Evolutionary conservation across 2,329 filamentous ascomycete species (phyloP).

Genomic region (Ophidiomyces ophidiicola): DNA sequence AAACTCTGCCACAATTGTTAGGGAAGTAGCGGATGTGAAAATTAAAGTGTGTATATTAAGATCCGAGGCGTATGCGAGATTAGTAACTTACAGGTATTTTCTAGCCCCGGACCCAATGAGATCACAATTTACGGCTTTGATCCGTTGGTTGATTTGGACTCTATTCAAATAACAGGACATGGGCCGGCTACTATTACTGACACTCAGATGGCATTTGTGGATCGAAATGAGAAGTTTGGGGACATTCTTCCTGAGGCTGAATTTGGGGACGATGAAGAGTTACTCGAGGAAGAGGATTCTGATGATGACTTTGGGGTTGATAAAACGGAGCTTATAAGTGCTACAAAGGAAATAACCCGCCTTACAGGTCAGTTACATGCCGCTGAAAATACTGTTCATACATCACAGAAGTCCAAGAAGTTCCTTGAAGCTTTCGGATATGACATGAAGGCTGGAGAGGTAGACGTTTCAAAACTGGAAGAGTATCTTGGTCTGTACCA

Average conservation of each 20-base stretch:
- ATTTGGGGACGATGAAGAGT: constrained; percentile 27
- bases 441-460: constrained; percentile 21
- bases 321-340: constrained; percentile 15
- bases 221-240: constrained; percentile 44
- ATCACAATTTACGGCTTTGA: constrained; percentile 46
- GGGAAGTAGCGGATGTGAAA: constrained; percentile 45
- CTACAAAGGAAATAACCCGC: constrained; percentile 23
- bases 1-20: constrained; percentile 46
- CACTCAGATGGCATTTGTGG: constrained; percentile 48
- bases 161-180: constrained; percentile 49
- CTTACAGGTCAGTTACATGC: constrained; percentile 24
- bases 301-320: constrained; percentile 21
- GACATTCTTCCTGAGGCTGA: constrained; percentile 39
- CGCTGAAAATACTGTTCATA: constrained; percentile 21
- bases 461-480: constrained; percentile 23
- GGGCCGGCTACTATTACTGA: constrained; percentile 50
- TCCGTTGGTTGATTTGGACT: constrained; percentile 43
- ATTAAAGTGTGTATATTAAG: constrained; percentile 30
- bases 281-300: constrained; percentile 4
- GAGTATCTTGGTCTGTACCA: constrained; percentile 28
- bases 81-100: not conserved
- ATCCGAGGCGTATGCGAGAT: not conserved
- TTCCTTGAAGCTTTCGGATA: constrained; percentile 28
- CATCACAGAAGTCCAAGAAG: constrained; percentile 18
- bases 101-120: constrained; percentile 45